These are phyloP conservation scores for Saccharomyces kudriavzevii DNA, from an alignment of 805 yeast genomes.

Conservation along the genomic window DNA sequence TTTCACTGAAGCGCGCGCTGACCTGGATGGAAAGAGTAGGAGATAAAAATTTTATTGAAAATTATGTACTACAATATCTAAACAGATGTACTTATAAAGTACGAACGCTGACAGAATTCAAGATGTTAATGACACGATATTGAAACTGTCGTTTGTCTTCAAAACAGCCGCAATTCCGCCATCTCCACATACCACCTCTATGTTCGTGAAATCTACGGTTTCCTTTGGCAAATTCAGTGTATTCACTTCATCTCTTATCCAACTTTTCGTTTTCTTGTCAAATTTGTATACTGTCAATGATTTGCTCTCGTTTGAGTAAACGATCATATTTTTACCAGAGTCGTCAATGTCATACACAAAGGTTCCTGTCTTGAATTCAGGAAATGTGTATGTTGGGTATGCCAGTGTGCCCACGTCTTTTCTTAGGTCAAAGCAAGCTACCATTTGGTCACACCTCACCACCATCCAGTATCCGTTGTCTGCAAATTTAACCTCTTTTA, in stretches of 20 bases:
- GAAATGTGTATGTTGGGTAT: background rate
- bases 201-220: background rate
- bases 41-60: background rate
- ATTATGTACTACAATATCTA: background rate
- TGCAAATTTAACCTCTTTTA: conserved; percentile 16
- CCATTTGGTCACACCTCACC: conserved; percentile 11
- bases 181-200: background rate
- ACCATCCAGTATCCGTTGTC: conserved; percentile 30
- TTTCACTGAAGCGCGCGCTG: background rate
- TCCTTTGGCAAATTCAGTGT: background rate
- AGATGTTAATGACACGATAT: background rate
- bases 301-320: background rate
- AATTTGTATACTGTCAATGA: background rate
- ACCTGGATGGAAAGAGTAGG: background rate
- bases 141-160: background rate
- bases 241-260: background rate
- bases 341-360: conserved; percentile 1
- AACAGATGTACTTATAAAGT: background rate
- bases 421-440: conserved; percentile 24
- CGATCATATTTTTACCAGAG: conserved; percentile 3
- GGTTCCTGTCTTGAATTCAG: conserved; percentile 5
- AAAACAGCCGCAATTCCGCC: background rate
- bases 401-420: conserved; percentile 18
- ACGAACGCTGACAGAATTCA: background rate
- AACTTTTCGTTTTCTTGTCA: background rate